Evolutionary conservation across 2,329 filamentous ascomycete genomes (phyloP).

Genomic region (Zarea fungicola): DNA sequence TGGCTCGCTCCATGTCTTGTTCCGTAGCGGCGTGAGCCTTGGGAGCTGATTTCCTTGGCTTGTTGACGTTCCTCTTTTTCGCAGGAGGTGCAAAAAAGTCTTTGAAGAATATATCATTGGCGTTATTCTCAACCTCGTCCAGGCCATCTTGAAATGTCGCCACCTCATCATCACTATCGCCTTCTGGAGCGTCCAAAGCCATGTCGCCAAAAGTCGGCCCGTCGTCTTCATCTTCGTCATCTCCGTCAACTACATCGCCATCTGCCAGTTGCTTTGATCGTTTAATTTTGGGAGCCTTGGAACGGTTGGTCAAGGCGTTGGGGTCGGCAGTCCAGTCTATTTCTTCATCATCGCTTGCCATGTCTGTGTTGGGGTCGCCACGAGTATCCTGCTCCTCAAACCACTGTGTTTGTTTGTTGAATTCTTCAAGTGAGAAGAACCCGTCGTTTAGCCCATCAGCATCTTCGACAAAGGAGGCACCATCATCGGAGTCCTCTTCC

Average conservation of each 20-base stretch:
- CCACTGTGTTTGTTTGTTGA: conserved; percentile 89
- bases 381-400: conserved; percentile 80
- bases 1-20: conserved; percentile 72
- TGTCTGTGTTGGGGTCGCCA: conserved; percentile 69
- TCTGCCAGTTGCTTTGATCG: conserved; percentile 24
- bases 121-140: conserved; percentile 60
- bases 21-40: conserved; percentile 46
- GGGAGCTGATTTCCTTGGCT: conserved; percentile 35
- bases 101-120: conserved; percentile 83
- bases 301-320: conserved; percentile 36
- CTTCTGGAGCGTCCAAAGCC: conserved; percentile 67
- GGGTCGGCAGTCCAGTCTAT: conserved; percentile 86
- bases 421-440: conserved; percentile 96
- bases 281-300: conserved; percentile 14
- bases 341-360: conserved; percentile 76
- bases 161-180: conserved; percentile 60
- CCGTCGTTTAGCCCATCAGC: conserved; percentile 88
- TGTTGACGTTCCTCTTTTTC: conserved; percentile 57
- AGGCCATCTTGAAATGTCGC: conserved; percentile 46
- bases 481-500: conserved; percentile 44
- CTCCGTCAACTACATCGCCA: conserved; percentile 39
- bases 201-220: conserved; percentile 81
- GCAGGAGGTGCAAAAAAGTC: conserved; percentile 93
- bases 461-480: conserved; percentile 61
- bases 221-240: conserved; percentile 65